Base-by-base conservation (phyloP, 805 yeast genomes). In the Candida anglica region DNA sequence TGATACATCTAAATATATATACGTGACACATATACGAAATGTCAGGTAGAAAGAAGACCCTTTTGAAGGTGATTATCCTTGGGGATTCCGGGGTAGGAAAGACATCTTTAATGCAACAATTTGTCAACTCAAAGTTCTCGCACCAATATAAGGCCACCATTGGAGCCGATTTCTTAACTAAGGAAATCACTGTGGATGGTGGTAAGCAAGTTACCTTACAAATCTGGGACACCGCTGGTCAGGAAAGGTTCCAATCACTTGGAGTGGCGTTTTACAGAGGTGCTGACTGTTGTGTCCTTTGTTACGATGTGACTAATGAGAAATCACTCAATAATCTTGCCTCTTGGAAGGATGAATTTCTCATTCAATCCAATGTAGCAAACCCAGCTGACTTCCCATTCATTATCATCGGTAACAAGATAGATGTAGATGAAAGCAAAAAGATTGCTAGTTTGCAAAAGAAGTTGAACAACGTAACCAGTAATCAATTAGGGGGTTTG, bases 201-300 rank as follows among this genome's bases (percentile, higher is more conserved):
- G 58, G 56, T 40, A 83, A 82, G 49, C 75, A 75, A 43, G 88
- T 82, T 6, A 79, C 86, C 15, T 71, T 83, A 72, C 91, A 85
- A 63, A 83, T 93, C 36, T 91, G 98, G 98, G 98, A 91, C 56
- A 91, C 98, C 27, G 98, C 98, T 6, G 98, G 98, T 23, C 98
- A 91, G 67, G 98, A 91, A 62, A 75, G 98, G 51, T 91, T 91
- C 72, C 98, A 93, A 63, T 82, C 94, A 38, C 69, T 91, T 41
- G 98, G 98, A 11, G 97, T 91, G 28, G 98, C 98, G 0, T 91
- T 91, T 58, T 91, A 93, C 60, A 73, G 98, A 50, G 98, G 98
- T 23, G 96, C 98, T 1, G 98, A 93, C 60, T 93, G 98, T 63
- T 93, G 98, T 64, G 96, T 91, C 7, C 71, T 91, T 40, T 95